Conservation (phyloP, 306 rosid species). For the Herpetospermum pedunculosum region DNA sequence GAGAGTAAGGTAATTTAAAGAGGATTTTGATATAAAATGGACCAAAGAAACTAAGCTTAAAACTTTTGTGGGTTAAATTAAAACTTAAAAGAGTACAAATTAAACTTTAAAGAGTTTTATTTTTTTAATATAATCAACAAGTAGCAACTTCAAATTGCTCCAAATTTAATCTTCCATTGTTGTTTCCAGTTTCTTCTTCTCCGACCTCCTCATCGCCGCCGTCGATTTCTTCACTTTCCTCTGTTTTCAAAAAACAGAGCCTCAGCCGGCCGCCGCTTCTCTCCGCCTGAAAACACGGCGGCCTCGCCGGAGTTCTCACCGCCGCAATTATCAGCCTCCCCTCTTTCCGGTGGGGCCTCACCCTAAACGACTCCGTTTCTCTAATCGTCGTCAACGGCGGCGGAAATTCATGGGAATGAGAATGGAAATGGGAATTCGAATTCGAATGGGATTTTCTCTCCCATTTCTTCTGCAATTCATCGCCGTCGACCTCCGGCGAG, state of each 20-base stretch:
- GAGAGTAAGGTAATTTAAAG: not conserved
- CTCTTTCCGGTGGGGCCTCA: slow-evolving; percentile 62
- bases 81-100: not conserved
- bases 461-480: slow-evolving; percentile 23
- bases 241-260: slow-evolving; percentile 30
- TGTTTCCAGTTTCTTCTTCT: not conserved
- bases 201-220: slow-evolving; percentile 6
- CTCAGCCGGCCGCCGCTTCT: slow-evolving; percentile 82
- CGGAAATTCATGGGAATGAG: slow-evolving; percentile 35
- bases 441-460: not conserved
- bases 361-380: slow-evolving; percentile 39
- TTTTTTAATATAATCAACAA: not conserved
- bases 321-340: slow-evolving; percentile 65
- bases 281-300: slow-evolving; percentile 45
- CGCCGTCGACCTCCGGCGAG: slow-evolving; percentile 12
- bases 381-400: slow-evolving; percentile 96
- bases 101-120: not conserved
- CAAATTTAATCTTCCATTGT: not conserved
- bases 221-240: slow-evolving; percentile 19
- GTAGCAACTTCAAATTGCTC: not conserved
- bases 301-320: slow-evolving; percentile 35
- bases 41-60: not conserved
- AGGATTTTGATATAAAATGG: not conserved
- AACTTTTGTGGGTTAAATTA: not conserved
- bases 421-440: slow-evolving; percentile 13